phyloP scores from a whole-genome alignment of 139 green algal species.

The Trebouxia sp. region DNA sequence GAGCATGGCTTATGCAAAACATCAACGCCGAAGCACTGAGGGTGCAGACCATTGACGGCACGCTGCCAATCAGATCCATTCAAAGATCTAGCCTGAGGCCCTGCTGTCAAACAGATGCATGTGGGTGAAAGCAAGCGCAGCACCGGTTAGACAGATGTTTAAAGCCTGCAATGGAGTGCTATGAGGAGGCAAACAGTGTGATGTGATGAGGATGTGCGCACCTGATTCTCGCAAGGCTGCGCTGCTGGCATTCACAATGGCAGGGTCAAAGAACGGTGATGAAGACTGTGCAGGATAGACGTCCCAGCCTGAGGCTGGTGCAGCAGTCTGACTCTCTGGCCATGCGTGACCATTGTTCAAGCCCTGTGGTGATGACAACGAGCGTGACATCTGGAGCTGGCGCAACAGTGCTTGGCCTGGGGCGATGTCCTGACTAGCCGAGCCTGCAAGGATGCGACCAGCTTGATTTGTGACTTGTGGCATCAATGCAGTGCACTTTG shows the following conservation, averaged over 20 bases:
- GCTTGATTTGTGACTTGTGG: neutral
- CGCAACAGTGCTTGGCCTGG: slow-evolving; percentile 12
- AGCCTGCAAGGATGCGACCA: neutral
- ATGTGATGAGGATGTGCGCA: no score
- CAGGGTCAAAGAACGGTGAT: slow-evolving; percentile 12
- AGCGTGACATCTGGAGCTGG: slow-evolving; percentile 4
- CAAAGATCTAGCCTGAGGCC: no score
- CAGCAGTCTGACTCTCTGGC: neutral
- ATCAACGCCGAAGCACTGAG: no score
- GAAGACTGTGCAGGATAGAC: neutral
- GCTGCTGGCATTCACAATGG: slow-evolving; percentile 15
- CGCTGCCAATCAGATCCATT: no score
- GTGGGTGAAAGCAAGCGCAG: no score
- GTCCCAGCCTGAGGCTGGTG: neutral
- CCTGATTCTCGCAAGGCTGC: slow-evolving; percentile 17
- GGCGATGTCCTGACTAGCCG: neutral
- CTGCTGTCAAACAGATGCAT: no score
- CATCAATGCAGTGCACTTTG: no score
- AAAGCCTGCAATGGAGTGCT: no score
- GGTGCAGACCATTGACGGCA: no score
- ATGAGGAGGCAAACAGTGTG: no score
- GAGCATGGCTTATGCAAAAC: no score
- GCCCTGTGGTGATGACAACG: neutral
- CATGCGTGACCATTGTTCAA: neutral
- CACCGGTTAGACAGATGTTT: no score